Evolutionary conservation across 176 grass and related monocot genomes (phyloP).

Genomic region (Musa beccarii): DNA sequence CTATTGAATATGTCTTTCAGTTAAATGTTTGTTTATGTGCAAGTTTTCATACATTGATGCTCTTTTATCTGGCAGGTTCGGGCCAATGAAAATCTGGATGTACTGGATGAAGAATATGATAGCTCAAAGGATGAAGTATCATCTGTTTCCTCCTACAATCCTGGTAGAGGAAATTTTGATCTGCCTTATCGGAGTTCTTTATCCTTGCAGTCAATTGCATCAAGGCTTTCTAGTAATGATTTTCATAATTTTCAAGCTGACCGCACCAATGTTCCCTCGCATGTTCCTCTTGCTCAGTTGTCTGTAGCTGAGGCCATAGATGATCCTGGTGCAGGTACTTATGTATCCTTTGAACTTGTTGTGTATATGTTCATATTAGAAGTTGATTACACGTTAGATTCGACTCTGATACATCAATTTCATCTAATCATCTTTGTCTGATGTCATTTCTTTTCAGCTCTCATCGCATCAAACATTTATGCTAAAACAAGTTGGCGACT

Average conservation of each 20-base stretch:
- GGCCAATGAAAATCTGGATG: constrained; percentile 73
- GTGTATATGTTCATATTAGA: no score
- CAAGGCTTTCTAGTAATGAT: constrained; percentile 56
- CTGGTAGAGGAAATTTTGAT: constrained; percentile 57
- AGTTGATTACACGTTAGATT: no score
- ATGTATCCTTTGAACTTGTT: not conserved
- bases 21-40: constrained; percentile 9
- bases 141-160: constrained; percentile 90
- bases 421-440: no score
- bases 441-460: no score
- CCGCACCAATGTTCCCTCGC: constrained; percentile 39
- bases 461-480: no score
- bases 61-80: constrained; percentile 39
- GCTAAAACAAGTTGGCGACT: not conserved
- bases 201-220: constrained; percentile 61
- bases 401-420: no score
- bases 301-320: constrained; percentile 83
- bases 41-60: constrained; percentile 6
- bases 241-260: constrained; percentile 43
- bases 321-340: constrained; percentile 62
- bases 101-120: constrained; percentile 79
- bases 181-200: constrained; percentile 50
- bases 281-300: constrained; percentile 53
- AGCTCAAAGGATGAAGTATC: constrained; percentile 96
- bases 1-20: not conserved